Evolutionary conservation across 1,284 basidiomycete species (phyloP).

Genomic region (Tranzscheliella williamsii): DNA sequence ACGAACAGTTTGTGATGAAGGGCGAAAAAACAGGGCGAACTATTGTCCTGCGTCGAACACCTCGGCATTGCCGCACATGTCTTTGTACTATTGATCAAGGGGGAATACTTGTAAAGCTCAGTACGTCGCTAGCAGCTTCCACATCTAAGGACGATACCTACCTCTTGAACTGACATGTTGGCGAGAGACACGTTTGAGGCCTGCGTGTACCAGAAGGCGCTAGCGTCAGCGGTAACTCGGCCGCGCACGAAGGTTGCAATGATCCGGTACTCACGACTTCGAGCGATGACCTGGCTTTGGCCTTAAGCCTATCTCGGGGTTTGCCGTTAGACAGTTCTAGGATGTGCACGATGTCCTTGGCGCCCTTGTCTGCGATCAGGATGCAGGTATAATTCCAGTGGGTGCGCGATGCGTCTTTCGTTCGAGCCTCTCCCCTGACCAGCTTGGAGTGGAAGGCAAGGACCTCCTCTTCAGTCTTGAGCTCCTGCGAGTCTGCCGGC

Average conservation of each 20-base stretch:
- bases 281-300: slow-evolving; percentile 23
- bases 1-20: too few relatives aligned
- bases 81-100: slow-evolving; percentile 24
- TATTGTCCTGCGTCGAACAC: slow-evolving; percentile 41
- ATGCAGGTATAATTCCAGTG: slow-evolving; percentile 22
- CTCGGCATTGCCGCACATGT: slow-evolving; percentile 38
- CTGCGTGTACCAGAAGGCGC: slow-evolving; percentile 3
- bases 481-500: slow-evolving; percentile 1
- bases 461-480: slow-evolving; percentile 9
- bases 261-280: slow-evolving; percentile 22
- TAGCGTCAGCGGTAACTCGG: background rate
- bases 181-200: slow-evolving; percentile 36
- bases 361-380: slow-evolving; percentile 23
- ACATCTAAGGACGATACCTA: slow-evolving; percentile 6
- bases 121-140: background rate
- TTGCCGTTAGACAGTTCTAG: slow-evolving; percentile 12
- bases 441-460: slow-evolving; percentile 19
- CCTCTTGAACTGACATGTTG: slow-evolving; percentile 40
- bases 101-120: background rate
- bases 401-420: slow-evolving; percentile 5
- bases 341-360: slow-evolving; percentile 10
- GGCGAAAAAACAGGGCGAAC: too few relatives aligned
- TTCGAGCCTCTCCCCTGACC: slow-evolving; percentile 9
- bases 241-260: background rate
- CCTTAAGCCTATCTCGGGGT: slow-evolving; percentile 13